Evolutionary conservation across 140 eudicot species (phyloP).

Genomic region (Cichorium intybus): DNA sequence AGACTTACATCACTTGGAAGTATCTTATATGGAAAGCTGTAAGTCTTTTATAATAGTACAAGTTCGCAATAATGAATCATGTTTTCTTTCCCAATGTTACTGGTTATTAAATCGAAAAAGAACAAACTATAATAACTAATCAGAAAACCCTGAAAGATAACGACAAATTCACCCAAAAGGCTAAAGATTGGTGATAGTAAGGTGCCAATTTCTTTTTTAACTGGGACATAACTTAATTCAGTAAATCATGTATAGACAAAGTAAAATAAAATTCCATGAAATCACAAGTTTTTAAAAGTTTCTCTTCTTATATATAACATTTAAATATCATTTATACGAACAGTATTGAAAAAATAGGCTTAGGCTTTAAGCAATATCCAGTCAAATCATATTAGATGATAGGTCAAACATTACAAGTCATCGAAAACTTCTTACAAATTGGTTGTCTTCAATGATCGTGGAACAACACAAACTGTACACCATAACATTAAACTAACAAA

Average conservation of each 20-base stretch:
- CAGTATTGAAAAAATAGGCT: no score
- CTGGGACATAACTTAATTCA: no score
- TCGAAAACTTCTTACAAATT: not conserved
- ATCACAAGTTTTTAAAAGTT: no score
- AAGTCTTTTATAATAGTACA: conserved; percentile 11
- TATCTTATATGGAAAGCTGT: conserved; percentile 16
- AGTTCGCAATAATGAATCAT: not conserved
- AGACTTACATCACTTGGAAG: not conserved
- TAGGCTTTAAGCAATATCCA: not conserved
- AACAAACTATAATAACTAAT: conserved; percentile 21
- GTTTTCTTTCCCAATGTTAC: not conserved
- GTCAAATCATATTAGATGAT: not conserved
- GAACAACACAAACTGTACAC: conserved; percentile 32
- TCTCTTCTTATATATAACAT: no score
- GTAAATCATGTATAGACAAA: no score
- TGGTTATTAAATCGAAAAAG: not conserved
- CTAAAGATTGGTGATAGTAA: not conserved
- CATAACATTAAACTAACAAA: conserved; percentile 9
- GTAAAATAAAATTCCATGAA: no score
- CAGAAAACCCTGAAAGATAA: not conserved
- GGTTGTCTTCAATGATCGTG: conserved; percentile 12
- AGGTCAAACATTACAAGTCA: not conserved
- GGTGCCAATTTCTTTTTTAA: no score
- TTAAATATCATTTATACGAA: no score
- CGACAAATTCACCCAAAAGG: not conserved